Percentiles rank a stretch among this genome's conserved stretches.
phyloP scores from a whole-genome alignment of 2,329 filamentous ascomycete genomes.

The Pyrenophora graminea region DNA sequence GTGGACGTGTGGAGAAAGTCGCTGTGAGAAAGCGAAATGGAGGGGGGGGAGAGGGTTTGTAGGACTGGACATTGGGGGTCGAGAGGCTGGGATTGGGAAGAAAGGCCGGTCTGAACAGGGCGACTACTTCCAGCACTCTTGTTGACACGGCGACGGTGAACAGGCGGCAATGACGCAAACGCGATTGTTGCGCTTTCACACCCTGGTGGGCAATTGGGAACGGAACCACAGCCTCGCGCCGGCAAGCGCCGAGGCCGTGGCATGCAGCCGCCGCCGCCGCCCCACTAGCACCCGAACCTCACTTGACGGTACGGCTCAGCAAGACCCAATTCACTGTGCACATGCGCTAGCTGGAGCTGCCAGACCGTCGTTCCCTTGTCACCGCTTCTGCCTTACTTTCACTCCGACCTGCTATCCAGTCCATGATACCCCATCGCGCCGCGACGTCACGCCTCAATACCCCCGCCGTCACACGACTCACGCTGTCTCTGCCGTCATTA shows the following conservation, averaged over 20 bases:
- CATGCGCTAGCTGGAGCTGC: slow-evolving; percentile 2
- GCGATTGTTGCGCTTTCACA: slow-evolving; percentile 7
- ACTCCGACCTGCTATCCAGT: slow-evolving; percentile 10
- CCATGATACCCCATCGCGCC: slow-evolving; percentile 26
- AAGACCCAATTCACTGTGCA: slow-evolving; percentile 21
- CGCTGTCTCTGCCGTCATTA: slow-evolving; percentile 16
- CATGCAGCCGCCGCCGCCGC: slow-evolving; percentile 9
- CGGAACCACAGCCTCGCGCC: slow-evolving; percentile 7
- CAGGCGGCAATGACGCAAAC: slow-evolving; percentile 20
- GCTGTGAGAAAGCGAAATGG: slow-evolving; percentile 4
- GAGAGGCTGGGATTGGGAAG: neutral
- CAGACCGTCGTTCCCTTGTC: neutral
- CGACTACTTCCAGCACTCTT: slow-evolving; percentile 2
- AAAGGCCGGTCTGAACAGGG: neutral
- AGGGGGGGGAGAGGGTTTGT: slow-evolving; percentile 2
- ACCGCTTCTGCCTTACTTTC: slow-evolving; percentile 1
- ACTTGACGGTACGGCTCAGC: slow-evolving; percentile 4
- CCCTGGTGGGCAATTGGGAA: neutral
- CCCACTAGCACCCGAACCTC: slow-evolving; percentile 13
- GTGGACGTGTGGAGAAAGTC: slow-evolving; percentile 1
- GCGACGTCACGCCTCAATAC: slow-evolving; percentile 37
- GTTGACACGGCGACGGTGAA: neutral
- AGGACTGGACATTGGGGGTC: slow-evolving; percentile 4
- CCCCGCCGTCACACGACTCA: slow-evolving; percentile 38
- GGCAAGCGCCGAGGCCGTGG: slow-evolving; percentile 24